A percentile compares a stretch with the other conserved stretches of the same genome.
phyloP scores from a whole-genome alignment of 495 filamentous ascomycete species.

The Endocarpon pusillum region DNA sequence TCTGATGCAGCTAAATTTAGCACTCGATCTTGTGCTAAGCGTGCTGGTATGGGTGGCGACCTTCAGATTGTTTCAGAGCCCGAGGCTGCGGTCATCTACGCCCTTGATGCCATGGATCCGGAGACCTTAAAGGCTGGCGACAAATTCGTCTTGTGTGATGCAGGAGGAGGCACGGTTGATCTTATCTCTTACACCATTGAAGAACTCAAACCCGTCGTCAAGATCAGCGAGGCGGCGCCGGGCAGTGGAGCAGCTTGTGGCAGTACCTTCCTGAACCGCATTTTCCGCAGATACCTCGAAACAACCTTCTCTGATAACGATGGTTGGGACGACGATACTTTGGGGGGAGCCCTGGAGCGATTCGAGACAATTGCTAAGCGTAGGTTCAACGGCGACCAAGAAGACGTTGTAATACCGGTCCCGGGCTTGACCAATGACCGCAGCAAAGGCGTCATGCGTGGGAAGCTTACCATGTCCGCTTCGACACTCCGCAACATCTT shows the following conservation, averaged over 20 bases:
- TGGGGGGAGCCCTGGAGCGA: constrained; percentile 9
- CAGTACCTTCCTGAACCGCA: constrained; percentile 50
- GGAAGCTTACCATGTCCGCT: constrained; percentile 6
- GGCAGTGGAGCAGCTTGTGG: constrained; percentile 48
- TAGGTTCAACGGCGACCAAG: constrained; percentile 8
- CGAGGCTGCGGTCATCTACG: constrained; percentile 60
- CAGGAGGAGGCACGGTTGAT: constrained; percentile 31
- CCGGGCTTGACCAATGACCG: constrained; percentile 10
- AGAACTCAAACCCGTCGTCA: constrained; percentile 32
- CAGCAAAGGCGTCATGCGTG: constrained; percentile 8
- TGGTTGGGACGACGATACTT: constrained; percentile 11
- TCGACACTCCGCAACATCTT: constrained; percentile 12
- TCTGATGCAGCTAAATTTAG: constrained; percentile 54
- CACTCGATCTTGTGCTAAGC: constrained; percentile 44
- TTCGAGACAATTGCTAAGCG: constrained; percentile 13
- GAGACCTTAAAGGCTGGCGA: constrained; percentile 27
- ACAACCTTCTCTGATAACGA: constrained; percentile 23
- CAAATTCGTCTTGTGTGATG: constrained; percentile 28
- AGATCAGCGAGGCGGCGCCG: no score
- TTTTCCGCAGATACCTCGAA: constrained; percentile 50
- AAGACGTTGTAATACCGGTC: constrained; percentile 11
- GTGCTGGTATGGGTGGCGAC: constrained; percentile 46
- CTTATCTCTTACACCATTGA: constrained; percentile 47
- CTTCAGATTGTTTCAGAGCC: constrained; percentile 59
- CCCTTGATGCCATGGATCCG: constrained; percentile 46